Evolutionary conservation across 768 basidiomycete genomes (phyloP).

Genomic region (Chiua virens): DNA sequence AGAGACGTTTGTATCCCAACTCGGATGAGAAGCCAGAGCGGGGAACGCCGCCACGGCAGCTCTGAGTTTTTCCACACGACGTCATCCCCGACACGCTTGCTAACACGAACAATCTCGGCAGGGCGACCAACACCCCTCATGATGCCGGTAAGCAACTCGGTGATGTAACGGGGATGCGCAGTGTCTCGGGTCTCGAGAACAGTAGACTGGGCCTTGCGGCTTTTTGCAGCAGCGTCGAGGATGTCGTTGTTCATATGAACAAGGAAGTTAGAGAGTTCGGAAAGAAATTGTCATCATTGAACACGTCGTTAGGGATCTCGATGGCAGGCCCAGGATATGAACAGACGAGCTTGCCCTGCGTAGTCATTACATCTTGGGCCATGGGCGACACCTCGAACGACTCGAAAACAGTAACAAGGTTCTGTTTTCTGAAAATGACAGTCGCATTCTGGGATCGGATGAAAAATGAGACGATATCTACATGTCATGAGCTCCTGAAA

Average conservation of each 20-base stretch:
- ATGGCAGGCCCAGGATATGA: constrained; percentile 45
- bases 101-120: constrained; percentile 21
- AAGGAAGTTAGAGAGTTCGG: constrained; percentile 39
- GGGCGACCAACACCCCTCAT: constrained; percentile 33
- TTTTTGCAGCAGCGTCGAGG: constrained; percentile 31
- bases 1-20: constrained; percentile 35
- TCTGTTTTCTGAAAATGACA: constrained; percentile 34
- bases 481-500: not conserved
- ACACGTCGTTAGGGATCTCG: constrained; percentile 26
- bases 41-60: constrained; percentile 36
- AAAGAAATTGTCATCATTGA: constrained; percentile 31
- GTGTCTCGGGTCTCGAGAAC: constrained; percentile 22
- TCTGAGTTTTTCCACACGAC: constrained; percentile 19
- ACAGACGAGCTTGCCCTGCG: constrained; percentile 42
- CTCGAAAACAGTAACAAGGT: constrained; percentile 36
- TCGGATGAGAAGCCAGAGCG: constrained; percentile 38
- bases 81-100: constrained; percentile 36
- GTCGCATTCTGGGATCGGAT: constrained; percentile 48
- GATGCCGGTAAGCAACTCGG: constrained; percentile 45
- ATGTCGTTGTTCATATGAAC: constrained; percentile 32
- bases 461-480: constrained; percentile 38
- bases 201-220: constrained; percentile 15
- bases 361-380: constrained; percentile 32
- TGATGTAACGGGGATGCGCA: constrained; percentile 44
- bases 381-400: constrained; percentile 44